Conservation (phyloP, 177 flowering plant species). For the Vitis hybrid region DNA sequence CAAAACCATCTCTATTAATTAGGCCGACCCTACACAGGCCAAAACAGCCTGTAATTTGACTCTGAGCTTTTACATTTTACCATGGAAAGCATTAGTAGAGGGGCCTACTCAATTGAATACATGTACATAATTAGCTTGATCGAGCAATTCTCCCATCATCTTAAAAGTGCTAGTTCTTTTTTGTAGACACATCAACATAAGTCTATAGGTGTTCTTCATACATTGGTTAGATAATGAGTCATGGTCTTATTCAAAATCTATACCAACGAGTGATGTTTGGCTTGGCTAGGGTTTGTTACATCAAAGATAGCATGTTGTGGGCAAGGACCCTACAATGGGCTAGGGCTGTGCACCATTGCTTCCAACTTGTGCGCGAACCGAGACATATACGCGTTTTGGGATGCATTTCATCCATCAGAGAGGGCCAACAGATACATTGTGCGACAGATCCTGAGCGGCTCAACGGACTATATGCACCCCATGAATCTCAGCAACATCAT, state of each 20-base stretch:
- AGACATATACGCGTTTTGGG: slow-evolving; percentile 32
- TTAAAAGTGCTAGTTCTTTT: too few species aligned
- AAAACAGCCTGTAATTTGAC: too few species aligned
- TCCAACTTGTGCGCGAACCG: slow-evolving; percentile 36
- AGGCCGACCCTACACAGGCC: too few species aligned
- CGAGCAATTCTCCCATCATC: too few species aligned
- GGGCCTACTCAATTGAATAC: too few species aligned
- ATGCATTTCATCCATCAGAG: slow-evolving; percentile 36
- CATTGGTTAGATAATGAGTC: too few species aligned
- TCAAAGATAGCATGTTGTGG: slow-evolving; percentile 40
- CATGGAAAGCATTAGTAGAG: too few species aligned
- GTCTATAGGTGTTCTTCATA: too few species aligned
- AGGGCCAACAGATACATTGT: slow-evolving; percentile 26
- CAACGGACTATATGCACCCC: slow-evolving; percentile 28
- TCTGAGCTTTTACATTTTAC: too few species aligned
- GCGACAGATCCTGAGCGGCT: slow-evolving; percentile 16
- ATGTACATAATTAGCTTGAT: too few species aligned
- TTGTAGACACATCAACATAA: too few species aligned
- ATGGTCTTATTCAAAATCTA: not conserved
- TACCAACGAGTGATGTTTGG: not conserved
- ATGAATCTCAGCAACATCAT: slow-evolving; percentile 37
- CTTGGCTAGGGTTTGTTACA: slow-evolving; percentile 27
- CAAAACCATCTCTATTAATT: too few species aligned
- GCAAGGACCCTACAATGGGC: slow-evolving; percentile 36
- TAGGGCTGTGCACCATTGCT: slow-evolving; percentile 29